Conservation (phyloP, 2,329 filamentous ascomycete genomes). For the Apiospora malaysiana region DNA sequence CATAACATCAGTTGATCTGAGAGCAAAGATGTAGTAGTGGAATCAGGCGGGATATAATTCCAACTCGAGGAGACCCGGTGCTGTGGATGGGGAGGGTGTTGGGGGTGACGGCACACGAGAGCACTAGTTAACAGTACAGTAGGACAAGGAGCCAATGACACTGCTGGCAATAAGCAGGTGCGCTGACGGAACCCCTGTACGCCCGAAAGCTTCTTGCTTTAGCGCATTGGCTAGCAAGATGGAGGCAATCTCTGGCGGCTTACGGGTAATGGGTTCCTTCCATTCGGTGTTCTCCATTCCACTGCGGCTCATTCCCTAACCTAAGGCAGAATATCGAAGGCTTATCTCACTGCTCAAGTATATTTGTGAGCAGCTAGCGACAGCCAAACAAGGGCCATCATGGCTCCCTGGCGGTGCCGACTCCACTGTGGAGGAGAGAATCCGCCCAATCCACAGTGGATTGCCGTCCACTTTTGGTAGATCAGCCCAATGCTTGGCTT, state of each 20-base stretch:
- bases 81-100: neutral
- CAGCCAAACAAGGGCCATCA: neutral
- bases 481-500: slow-evolving; percentile 19
- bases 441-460: neutral
- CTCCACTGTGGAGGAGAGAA: neutral
- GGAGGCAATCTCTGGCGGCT: neutral
- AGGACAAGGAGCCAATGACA: neutral
- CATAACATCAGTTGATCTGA: neutral
- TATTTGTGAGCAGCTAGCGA: no score
- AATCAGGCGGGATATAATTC: neutral
- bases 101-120: neutral
- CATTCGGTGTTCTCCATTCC: neutral
- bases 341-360: no score
- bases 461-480: neutral
- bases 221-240: neutral
- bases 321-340: neutral
- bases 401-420: neutral
- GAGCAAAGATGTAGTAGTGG: neutral
- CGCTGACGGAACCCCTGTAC: neutral
- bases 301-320: neutral
- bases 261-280: neutral
- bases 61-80: neutral
- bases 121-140: neutral
- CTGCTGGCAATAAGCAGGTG: neutral
- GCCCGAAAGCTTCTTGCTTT: slow-evolving; percentile 16